Evolutionary conservation across 208 protist genomes (phyloP).

Genomic region (Wallacemonas sp.): DNA sequence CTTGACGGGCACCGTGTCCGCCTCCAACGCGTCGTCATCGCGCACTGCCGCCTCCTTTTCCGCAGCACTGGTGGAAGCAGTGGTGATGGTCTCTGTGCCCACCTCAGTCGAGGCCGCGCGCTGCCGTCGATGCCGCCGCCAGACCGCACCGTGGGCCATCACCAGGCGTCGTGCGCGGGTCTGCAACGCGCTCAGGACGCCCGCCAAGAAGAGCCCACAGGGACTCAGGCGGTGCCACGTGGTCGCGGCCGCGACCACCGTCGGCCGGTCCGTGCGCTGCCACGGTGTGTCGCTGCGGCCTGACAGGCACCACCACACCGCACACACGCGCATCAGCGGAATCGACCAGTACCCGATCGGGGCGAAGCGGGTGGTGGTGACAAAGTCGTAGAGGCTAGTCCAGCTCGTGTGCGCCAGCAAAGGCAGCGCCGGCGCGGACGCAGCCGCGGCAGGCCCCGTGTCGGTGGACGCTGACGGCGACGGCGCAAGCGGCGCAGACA

Average conservation of each 20-base stretch:
- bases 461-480: neutral
- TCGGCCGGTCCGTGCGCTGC: neutral
- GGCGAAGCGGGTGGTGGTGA: neutral
- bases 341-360: conserved; percentile 4
- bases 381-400: conserved; percentile 3
- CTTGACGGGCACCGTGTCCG: no score
- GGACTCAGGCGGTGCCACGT: neutral
- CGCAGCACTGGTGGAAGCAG: no score
- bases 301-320: conserved; percentile 7
- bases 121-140: no score
- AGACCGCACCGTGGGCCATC: neutral
- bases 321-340: conserved; percentile 2
- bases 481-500: neutral
- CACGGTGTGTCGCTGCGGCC: neutral
- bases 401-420: neutral
- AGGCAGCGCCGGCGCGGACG: neutral
- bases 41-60: no score
- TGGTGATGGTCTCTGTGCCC: no score
- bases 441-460: neutral
- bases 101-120: no score
- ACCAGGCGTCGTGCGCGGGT: neutral
- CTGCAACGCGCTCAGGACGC: neutral
- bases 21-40: no score
- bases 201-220: conserved; percentile 3
- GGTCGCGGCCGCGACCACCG: neutral